Base-by-base conservation (phyloP, 345 rosid genomes). In the Viola odorata region DNA sequence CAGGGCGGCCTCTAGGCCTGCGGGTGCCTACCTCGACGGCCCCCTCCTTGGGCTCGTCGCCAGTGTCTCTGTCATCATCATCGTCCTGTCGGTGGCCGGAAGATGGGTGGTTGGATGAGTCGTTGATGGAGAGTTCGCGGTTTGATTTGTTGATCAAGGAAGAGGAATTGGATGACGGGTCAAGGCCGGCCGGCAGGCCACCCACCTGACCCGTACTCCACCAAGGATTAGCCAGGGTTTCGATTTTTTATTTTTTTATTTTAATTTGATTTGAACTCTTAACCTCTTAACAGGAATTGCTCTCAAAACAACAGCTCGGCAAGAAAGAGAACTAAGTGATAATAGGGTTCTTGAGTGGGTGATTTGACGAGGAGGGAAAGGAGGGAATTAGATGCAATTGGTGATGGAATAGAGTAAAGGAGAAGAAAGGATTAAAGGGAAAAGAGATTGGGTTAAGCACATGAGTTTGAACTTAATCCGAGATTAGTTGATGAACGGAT, bases 1-100 rank as follows among this genome's bases (percentile, higher is more conserved):
- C 82, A 37, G 96, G 96, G 8, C 96, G 81, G 13, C 96, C 96
- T 49, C 96, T 72, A 0, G 90, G 86, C 71, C 96, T 74, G 12
- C 96, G 81, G 57, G 52, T 88, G 5, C 85, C 89, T 1, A 81
- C 64, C 45, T 85, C 96, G 6, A 88, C 82, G 0, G 86, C 96
- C 0, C 88, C 91, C 50, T 84, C 92, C 72, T 65, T 82, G 38
- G 82, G 85, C 60, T 88, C 96, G 3, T 84, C 88, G 14, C 81
- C 82, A 7, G 71, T 70, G 12, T 80, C 84, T 14, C 77, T 69
- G 12, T 81, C 91, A 1, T 55, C 59, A 3, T 37, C 39, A 11
- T 82, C 86, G 4, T 87, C 86, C 0, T 81, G 82, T 3, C 78
- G 80, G 23, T 57, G 81, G 42, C 69, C 54, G 15, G 75, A 63